Conservation (phyloP, 352 stramenopile genomes). For the Globisporangium splendens region DNA sequence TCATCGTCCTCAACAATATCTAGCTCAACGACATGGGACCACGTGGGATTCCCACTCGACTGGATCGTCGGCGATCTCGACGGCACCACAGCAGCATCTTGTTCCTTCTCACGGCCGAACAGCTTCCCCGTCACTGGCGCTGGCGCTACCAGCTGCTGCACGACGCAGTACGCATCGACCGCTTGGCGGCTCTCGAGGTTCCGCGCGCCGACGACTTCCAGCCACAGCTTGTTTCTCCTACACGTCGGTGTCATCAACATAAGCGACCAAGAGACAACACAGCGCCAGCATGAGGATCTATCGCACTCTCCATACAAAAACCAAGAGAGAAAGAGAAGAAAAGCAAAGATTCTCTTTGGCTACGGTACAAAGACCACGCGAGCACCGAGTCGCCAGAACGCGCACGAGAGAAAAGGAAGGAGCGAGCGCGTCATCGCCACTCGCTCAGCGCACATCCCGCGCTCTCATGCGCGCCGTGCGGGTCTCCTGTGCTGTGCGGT, state of each 20-base stretch:
- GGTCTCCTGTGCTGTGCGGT: no score
- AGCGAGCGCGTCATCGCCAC: neutral
- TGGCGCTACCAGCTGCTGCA: conserved; percentile 26
- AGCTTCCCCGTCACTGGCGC: neutral
- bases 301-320: no score
- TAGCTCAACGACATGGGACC: conserved; percentile 44
- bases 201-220: conserved; percentile 66
- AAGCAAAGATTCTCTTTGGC: neutral
- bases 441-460: no score
- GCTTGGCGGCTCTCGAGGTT: conserved; percentile 62
- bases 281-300: no score
- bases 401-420: neutral
- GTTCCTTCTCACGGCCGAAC: neutral
- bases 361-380: neutral
- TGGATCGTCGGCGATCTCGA: conserved; percentile 17
- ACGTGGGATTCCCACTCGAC: conserved; percentile 28
- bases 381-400: neutral
- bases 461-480: no score
- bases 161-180: conserved; percentile 67
- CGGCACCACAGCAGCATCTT: neutral
- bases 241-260: no score
- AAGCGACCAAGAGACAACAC: no score
- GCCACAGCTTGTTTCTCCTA: conserved; percentile 40
- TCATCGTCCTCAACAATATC: conserved; percentile 11
- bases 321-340: no score